Conservation (phyloP, 2,329 filamentous ascomycete species). For the Colletotrichum kahawae region DNA sequence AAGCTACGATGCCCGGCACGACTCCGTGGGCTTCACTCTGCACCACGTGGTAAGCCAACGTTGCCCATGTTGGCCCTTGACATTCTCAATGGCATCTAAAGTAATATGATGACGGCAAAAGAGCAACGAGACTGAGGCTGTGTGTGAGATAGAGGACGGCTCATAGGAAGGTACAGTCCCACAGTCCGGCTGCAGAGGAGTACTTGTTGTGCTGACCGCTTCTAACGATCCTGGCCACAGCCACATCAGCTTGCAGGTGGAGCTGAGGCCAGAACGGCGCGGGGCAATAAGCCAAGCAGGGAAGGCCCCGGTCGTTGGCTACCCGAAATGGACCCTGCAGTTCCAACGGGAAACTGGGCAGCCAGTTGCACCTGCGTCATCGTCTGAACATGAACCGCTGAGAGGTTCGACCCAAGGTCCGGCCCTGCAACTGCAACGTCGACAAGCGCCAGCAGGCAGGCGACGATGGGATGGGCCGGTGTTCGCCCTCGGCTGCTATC, state of each 20-base stretch:
- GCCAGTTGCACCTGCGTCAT: slow-evolving; percentile 24
- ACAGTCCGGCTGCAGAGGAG: neutral
- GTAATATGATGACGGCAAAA: neutral
- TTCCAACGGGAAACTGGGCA: slow-evolving; percentile 19
- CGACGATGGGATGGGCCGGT: neutral
- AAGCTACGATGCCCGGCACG: neutral
- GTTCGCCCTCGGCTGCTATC: neutral
- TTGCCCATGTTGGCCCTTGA: neutral
- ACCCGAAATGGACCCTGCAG: slow-evolving; percentile 11
- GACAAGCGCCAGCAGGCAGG: slow-evolving; percentile 1
- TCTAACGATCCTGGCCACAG: neutral
- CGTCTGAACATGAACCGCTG: slow-evolving; percentile 7
- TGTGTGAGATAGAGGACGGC: neutral
- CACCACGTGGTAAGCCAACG: neutral
- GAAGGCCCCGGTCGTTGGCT: slow-evolving; percentile 3
- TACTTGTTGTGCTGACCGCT: neutral
- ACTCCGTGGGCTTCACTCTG: neutral
- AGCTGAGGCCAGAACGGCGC: neutral
- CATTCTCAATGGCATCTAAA: neutral
- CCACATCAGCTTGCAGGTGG: neutral
- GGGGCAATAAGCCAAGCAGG: slow-evolving; percentile 9
- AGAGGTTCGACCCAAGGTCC: slow-evolving; percentile 8
- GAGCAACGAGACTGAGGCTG: neutral
- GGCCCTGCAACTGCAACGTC: slow-evolving; percentile 15
- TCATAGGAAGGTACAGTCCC: neutral